Evolutionary conservation across 345 rosid genomes (phyloP).

Genomic region (Rubroshorea leprosula): DNA sequence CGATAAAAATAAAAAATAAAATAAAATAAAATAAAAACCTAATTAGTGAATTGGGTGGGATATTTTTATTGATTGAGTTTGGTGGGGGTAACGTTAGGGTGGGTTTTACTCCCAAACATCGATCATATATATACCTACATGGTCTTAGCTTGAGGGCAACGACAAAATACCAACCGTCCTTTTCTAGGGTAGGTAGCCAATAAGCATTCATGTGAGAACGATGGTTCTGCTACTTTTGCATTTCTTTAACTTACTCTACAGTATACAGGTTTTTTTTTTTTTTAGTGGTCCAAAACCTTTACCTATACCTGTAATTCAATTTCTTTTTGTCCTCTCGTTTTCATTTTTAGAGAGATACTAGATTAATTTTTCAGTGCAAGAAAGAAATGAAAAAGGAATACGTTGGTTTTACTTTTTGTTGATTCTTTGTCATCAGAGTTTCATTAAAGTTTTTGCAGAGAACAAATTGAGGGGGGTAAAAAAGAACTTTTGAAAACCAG

Average conservation of each 20-base stretch:
- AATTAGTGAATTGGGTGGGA: no score
- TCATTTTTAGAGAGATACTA: neutral
- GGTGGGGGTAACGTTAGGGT: neutral
- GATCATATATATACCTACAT: neutral
- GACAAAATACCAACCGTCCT: slow-evolving; percentile 19
- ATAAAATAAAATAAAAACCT: no score
- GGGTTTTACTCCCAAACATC: no score
- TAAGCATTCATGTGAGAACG: slow-evolving; percentile 17
- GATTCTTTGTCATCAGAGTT: no score
- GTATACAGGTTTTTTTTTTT: neutral
- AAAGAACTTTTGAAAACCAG: no score
- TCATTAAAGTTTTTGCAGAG: no score
- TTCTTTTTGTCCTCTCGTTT: neutral
- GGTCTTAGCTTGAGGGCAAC: slow-evolving; percentile 8
- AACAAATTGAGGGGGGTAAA: no score
- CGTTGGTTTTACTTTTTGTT: no score
- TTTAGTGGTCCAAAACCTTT: neutral
- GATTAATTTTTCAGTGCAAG: neutral
- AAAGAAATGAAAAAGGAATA: neutral
- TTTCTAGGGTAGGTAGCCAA: slow-evolving; percentile 9
- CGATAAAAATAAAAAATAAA: no score
- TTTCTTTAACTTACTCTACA: slow-evolving; percentile 1
- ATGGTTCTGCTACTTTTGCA: slow-evolving; percentile 2
- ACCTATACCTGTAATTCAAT: neutral
- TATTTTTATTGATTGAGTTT: neutral